Evolutionary conservation across 768 basidiomycete genomes (phyloP).

Genomic region (Mycena olivaceomarginata): DNA sequence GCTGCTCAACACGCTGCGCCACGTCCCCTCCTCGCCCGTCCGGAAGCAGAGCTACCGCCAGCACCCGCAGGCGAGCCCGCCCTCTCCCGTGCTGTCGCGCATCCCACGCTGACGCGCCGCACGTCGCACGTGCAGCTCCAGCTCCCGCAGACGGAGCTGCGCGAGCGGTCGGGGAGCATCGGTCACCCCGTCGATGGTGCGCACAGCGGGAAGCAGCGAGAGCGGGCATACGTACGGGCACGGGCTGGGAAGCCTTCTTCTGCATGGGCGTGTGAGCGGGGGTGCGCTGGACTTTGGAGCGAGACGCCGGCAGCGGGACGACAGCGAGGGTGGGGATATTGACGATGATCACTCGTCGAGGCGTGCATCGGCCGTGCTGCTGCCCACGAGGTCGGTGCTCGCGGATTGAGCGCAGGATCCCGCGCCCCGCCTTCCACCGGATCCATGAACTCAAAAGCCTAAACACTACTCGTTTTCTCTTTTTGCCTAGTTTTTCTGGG

Average conservation of each 20-base stretch:
- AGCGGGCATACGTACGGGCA: conserved; percentile 22
- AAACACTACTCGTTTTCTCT: too few relatives aligned
- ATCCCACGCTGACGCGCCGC: conserved; percentile 45
- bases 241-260: conserved; percentile 45
- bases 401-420: conserved; percentile 50
- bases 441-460: too few relatives aligned
- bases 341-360: conserved; percentile 31
- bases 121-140: conserved; percentile 53
- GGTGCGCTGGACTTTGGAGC: conserved; percentile 48
- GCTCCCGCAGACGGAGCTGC: conserved; percentile 49
- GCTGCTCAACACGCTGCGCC: conserved; percentile 30
- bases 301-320: conserved; percentile 29
- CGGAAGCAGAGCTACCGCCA: conserved; percentile 41
- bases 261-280: conserved; percentile 45
- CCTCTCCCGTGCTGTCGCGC: conserved; percentile 40
- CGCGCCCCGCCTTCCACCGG: conserved; percentile 30
- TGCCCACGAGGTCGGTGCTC: conserved; percentile 48
- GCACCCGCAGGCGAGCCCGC: conserved; percentile 37
- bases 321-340: conserved; percentile 31
- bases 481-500: conserved; percentile 22
- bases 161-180: conserved; percentile 58
- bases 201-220: conserved; percentile 38
- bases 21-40: conserved; percentile 48
- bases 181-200: conserved; percentile 45
- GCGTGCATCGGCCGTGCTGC: conserved; percentile 30